Percentiles rank a stretch among this genome's conserved stretches.
These are phyloP conservation scores for Rhinocladiella similis DNA, from an alignment of 2,329 filamentous ascomycete genomes.

Conservation along the genomic window DNA sequence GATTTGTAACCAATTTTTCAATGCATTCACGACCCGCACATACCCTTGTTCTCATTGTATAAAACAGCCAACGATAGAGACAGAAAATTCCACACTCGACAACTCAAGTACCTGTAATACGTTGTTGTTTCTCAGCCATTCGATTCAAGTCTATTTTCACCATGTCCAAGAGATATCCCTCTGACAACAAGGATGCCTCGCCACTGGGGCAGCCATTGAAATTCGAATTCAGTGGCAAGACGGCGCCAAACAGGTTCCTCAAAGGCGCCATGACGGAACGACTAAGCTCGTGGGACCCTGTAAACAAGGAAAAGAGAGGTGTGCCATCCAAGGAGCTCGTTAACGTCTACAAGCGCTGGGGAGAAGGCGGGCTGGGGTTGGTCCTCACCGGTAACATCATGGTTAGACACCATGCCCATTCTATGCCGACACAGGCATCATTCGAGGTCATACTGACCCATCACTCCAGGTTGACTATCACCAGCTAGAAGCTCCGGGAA, in stretches of 20 bases:
- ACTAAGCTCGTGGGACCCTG: constrained; percentile 62
- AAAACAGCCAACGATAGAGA: no score
- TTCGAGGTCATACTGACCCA: not conserved
- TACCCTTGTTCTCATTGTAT: not conserved
- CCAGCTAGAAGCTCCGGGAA: constrained; percentile 58
- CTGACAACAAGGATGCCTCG: constrained; percentile 1
- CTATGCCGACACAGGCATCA: no score
- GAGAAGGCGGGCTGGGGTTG: constrained; percentile 57
- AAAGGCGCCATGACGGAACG: constrained; percentile 69
- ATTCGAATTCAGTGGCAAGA: constrained; percentile 49
- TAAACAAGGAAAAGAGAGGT: constrained; percentile 53
- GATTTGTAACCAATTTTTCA: not conserved
- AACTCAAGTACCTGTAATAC: not conserved
- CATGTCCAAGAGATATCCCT: not conserved
- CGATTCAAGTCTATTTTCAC: no score
- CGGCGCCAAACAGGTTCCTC: constrained; percentile 64
- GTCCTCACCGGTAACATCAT: constrained; percentile 66
- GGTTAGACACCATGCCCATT: constrained; percentile 28
- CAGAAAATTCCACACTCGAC: no score
- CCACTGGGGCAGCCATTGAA: not conserved
- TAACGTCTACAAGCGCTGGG: constrained; percentile 63
- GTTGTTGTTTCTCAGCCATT: not conserved
- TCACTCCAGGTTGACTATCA: constrained; percentile 60
- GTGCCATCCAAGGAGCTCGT: constrained; percentile 55
- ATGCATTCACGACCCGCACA: not conserved